Base-by-base conservation (phyloP, 495 filamentous ascomycete genomes). In the Penicillium pulvis region DNA sequence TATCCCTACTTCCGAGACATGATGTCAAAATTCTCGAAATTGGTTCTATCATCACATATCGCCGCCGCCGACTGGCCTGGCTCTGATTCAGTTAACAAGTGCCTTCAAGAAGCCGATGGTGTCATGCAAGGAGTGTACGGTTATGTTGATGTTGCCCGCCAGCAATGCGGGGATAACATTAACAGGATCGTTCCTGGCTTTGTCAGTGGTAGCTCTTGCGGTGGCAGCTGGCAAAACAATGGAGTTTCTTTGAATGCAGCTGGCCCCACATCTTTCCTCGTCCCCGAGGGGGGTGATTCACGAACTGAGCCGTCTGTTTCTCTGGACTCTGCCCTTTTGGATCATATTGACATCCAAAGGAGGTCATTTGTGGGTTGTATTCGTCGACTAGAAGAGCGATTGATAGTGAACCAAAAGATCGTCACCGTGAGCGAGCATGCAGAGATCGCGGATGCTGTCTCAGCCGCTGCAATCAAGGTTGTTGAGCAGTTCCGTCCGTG, bases 1-100 rank as follows among this genome's bases (percentile, higher is more conserved):
- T 97, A 98, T 66, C 94, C 95, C 30, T 92, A 98, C 75, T 98
- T 97, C 74, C 85, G 95, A 51, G 95, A 97, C 68, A 97, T 97
- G 89, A 98, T 98, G 94, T 98, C 94, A 6, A 90, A 94, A 63
- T 98, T 98, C 74, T 98, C 95, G 39, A 98, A 98, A 72, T 80
- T 98, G 39, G 95, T 98, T 23, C 84, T 98, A 35, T 98, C 93
- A 20, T 97, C 94, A n/a, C 94, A 98, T 71, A 96, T 98, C 67
- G 94, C 94, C 36, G 90, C 93, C 23, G 89, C 93, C 30, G 94
- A 98, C 71, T 97, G 90, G 85, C 91, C 92, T 20, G 78, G 85
- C 41, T 77, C 81, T 36, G 94, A 98, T 69, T 95, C 93, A 2
- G 87, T 91, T 57, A 83, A 92, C 47, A 98, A 98, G 68, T 98